Conservation (phyloP, 2,329 filamentous ascomycete species). For the Talaromyces sp. region DNA sequence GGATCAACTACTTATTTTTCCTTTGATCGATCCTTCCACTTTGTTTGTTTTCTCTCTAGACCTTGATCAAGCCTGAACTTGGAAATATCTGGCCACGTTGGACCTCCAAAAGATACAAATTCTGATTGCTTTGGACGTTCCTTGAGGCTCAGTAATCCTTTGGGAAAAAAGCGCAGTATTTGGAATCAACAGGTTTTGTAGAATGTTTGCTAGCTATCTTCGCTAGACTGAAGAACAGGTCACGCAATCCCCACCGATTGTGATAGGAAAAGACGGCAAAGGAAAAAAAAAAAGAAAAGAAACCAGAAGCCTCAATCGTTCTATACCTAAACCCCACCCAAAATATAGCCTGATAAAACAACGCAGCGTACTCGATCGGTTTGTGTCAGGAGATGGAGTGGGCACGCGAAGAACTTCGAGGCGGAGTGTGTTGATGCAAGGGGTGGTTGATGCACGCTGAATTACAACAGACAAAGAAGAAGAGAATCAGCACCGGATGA, state of each 20-base stretch:
- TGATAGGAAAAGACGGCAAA: conserved; percentile 9
- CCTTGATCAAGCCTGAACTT: not conserved
- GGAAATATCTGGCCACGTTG: conserved; percentile 5
- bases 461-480: not conserved
- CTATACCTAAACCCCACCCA: conserved; percentile 17
- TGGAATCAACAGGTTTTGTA: conserved; percentile 33
- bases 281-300: conserved; percentile 2
- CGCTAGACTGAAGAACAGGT: conserved; percentile 33
- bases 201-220: conserved; percentile 41
- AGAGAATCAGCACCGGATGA: not conserved
- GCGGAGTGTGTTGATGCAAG: no score
- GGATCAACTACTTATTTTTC: conserved; percentile 4
- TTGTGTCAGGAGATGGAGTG: conserved; percentile 10
- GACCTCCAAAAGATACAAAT: conserved; percentile 9
- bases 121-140: conserved; percentile 8
- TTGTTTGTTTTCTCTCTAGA: conserved; percentile 2
- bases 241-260: conserved; percentile 25
- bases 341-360: conserved; percentile 15
- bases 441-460: not conserved
- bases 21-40: conserved; percentile 11
- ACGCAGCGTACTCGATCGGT: not conserved
- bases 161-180: conserved; percentile 18
- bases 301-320: conserved; percentile 21
- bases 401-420: not conserved
- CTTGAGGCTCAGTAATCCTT: conserved; percentile 14